Percentiles rank a stretch among this genome's conserved stretches.
Conservation (phyloP, 2,329 filamentous ascomycete species). For the Hypomyces perniciosus region DNA sequence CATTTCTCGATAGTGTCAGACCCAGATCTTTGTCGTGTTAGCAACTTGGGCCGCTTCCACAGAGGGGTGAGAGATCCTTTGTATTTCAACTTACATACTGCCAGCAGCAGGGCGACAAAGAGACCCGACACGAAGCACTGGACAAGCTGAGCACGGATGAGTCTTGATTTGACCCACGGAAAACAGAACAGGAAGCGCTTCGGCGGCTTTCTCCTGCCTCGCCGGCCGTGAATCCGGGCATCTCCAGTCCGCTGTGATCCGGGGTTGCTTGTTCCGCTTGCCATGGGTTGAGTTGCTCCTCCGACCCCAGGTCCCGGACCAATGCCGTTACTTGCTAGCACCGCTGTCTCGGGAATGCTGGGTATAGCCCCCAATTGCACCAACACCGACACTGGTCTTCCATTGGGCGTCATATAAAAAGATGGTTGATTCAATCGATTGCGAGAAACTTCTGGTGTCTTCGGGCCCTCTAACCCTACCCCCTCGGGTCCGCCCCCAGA, state of each 20-base stretch:
- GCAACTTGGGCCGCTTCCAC: not conserved
- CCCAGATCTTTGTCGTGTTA: constrained; percentile 54
- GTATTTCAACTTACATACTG: constrained; percentile 54
- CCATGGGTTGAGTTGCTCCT: not conserved
- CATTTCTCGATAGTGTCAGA: constrained; percentile 59
- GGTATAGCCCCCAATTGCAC: too few species aligned
- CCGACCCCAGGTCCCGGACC: not conserved
- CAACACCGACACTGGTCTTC: too few species aligned
- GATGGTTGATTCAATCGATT: not conserved
- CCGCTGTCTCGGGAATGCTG: not conserved
- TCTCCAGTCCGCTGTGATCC: not conserved
- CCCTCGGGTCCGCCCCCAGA: constrained; percentile 16
- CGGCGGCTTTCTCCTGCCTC: constrained; percentile 14
- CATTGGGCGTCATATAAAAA: not conserved
- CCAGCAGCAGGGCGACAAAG: constrained; percentile 52
- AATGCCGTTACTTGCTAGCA: not conserved
- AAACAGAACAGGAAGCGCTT: constrained; percentile 49
- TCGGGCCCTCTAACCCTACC: constrained; percentile 34
- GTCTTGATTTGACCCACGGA: constrained; percentile 48
- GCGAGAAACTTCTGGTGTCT: constrained; percentile 36
- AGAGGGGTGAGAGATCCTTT: not conserved
- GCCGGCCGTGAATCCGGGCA: not conserved
- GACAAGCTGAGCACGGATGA: constrained; percentile 49
- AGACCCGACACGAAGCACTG: constrained; percentile 60
- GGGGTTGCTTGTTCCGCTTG: not conserved